A percentile compares a stretch with the other conserved stretches of the same genome.
Conservation (phyloP, 129 eudicot genomes). For the Artemisia tridentata region DNA sequence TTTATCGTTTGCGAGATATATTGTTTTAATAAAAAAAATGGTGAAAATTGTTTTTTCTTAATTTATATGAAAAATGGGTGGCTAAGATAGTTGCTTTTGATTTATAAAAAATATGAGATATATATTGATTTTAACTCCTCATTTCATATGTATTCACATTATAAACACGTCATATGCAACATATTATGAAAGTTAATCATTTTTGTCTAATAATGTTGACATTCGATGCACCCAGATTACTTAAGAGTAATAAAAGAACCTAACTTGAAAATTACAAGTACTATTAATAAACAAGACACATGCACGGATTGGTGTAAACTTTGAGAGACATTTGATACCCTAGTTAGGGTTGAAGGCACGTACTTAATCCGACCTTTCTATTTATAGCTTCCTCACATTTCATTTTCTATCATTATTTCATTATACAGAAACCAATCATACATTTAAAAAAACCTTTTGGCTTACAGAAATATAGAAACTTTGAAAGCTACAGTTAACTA, state of each 20-base stretch:
- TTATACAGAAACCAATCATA: not conserved
- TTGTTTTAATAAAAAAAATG: no score
- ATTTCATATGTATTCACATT: not conserved
- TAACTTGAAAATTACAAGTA: slow-evolving; percentile 13
- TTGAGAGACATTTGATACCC: slow-evolving; percentile 1
- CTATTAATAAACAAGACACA: slow-evolving; percentile 3
- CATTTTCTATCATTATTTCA: not conserved
- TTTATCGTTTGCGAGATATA: no score
- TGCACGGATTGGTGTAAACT: not conserved
- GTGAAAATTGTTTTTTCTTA: no score
- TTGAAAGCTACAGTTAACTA: slow-evolving; percentile 7
- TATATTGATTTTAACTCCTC: no score
- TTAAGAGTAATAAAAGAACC: not conserved
- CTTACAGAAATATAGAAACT: not conserved
- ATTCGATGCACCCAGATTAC: not conserved
- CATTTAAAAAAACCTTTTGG: slow-evolving; percentile 4
- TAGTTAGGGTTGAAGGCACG: slow-evolving; percentile 9
- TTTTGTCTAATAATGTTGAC: not conserved
- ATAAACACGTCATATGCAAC: not conserved
- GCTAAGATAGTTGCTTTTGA: no score
- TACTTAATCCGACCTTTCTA: slow-evolving; percentile 26
- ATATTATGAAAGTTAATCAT: not conserved
- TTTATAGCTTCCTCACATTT: slow-evolving; percentile 29
- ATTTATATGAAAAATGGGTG: no score
- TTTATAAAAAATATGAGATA: no score